Evolutionary conservation across 1,139 yeast genomes (phyloP).

Genomic region (Zygotorulaspora mrakii): DNA sequence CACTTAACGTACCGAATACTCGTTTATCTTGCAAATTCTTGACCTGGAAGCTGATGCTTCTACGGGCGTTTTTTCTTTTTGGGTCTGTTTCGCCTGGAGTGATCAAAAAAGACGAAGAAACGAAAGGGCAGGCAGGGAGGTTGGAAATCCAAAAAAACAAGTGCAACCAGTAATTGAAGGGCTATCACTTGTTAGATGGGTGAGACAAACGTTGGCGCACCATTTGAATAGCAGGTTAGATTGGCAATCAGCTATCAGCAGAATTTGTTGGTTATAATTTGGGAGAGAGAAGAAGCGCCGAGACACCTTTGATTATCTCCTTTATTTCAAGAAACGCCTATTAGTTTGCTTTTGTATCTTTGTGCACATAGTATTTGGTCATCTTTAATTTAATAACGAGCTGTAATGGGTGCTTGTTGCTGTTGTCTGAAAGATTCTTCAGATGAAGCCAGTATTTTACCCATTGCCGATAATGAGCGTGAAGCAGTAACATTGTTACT

Average conservation of each 20-base stretch:
- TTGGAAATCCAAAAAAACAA: constrained; percentile 2
- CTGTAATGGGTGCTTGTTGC: constrained; percentile 61
- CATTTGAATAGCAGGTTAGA: not conserved
- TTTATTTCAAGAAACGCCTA: not conserved
- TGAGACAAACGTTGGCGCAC: not conserved
- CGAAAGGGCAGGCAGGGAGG: not conserved
- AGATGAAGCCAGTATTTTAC: constrained; percentile 64
- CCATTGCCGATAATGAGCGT: constrained; percentile 93
- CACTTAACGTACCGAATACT: no score
- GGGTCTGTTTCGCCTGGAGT: constrained; percentile 1
- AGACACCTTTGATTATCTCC: not conserved
- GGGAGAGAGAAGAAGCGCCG: not conserved
- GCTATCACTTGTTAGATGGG: not conserved
- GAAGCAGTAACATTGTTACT: constrained; percentile 90
- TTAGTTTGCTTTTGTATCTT: not conserved
- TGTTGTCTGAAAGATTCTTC: constrained; percentile 49
- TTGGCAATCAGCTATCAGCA: not conserved
- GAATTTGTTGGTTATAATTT: not conserved
- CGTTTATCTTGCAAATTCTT: no score
- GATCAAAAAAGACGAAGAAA: constrained; percentile 5
- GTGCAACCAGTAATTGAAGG: constrained; percentile 1
- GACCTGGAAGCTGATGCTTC: no score
- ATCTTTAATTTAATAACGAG: not conserved
- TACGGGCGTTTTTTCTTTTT: not conserved
- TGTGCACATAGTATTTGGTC: not conserved